A percentile compares a stretch with the other conserved stretches of the same genome.
These are phyloP conservation scores for Wickerhamomyces hampshirensis DNA, from an alignment of 805 yeast genomes.

Conservation along the genomic window DNA sequence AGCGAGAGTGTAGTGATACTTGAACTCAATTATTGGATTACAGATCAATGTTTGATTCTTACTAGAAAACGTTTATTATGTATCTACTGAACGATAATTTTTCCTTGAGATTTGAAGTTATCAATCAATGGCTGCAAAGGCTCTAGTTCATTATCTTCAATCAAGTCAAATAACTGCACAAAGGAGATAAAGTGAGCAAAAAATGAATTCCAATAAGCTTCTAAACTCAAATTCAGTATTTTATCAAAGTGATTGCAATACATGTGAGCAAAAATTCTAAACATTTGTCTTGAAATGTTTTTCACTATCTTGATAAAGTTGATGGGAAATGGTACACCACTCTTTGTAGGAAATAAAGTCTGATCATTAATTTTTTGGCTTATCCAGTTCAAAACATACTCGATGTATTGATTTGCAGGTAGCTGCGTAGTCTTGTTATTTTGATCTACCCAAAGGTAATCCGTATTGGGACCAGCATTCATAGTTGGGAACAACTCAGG, in stretches of 20 bases:
- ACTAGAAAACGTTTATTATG: too few relatives aligned
- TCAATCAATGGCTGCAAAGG: conserved; percentile 78
- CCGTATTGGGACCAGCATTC: conserved; percentile 93
- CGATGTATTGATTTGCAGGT: conserved; percentile 92
- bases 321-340: conserved; percentile 85
- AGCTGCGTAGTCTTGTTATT: conserved; percentile 76
- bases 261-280: conserved; percentile 91
- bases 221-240: conserved; percentile 83
- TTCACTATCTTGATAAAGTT: conserved; percentile 77
- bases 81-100: conserved; percentile 56
- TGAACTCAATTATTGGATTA: too few relatives aligned
- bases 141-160: conserved; percentile 73
- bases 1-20: too few relatives aligned
- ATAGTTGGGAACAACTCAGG: conserved; percentile 87
- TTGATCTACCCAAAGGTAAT: conserved; percentile 85
- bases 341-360: conserved; percentile 84
- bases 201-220: conserved; percentile 97
- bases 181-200: conserved; percentile 93
- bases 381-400: conserved; percentile 87
- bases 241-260: conserved; percentile 94
- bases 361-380: conserved; percentile 85
- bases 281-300: conserved; percentile 87
- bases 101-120: conserved; percentile 80
- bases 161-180: conserved; percentile 73
- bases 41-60: too few relatives aligned